Evolutionary conservation across 768 basidiomycete species (phyloP).

Genomic region (Candolleomyces aberdarensis): DNA sequence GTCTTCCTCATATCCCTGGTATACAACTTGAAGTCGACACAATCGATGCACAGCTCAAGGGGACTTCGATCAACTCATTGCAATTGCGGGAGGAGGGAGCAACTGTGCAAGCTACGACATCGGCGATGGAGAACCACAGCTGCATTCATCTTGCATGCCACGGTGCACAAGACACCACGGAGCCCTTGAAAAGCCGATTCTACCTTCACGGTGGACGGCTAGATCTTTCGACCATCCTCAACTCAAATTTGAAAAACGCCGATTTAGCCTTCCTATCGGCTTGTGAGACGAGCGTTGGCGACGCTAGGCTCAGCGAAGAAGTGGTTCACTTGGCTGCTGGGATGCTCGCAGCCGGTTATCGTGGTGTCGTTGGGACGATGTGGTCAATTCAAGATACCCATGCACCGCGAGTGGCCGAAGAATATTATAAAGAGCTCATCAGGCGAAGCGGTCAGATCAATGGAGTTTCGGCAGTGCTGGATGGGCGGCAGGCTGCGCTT

Average conservation of each 20-base stretch:
- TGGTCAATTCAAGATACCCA: constrained; percentile 34
- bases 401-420: constrained; percentile 24
- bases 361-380: constrained; percentile 36
- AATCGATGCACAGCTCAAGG: too few species aligned
- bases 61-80: background rate
- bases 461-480: background rate
- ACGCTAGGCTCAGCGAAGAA: constrained; percentile 27
- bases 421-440: constrained; percentile 22
- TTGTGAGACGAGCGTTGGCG: constrained; percentile 34
- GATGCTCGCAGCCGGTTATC: constrained; percentile 29
- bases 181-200: constrained; percentile 22
- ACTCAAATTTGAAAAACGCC: constrained; percentile 5
- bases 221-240: constrained; percentile 12
- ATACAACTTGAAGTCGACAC: too few species aligned
- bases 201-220: constrained; percentile 17
- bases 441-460: background rate
- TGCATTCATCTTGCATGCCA: constrained; percentile 34
- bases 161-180: constrained; percentile 20
- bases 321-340: constrained; percentile 37
- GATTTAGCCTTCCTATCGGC: constrained; percentile 38
- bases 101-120: background rate
- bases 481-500: constrained; percentile 9
- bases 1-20: too few species aligned
- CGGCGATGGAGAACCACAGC: constrained; percentile 12
- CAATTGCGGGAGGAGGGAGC: background rate